Base-by-base conservation (phyloP, 345 rosid genomes). In the Clarkia xantiana region DNA sequence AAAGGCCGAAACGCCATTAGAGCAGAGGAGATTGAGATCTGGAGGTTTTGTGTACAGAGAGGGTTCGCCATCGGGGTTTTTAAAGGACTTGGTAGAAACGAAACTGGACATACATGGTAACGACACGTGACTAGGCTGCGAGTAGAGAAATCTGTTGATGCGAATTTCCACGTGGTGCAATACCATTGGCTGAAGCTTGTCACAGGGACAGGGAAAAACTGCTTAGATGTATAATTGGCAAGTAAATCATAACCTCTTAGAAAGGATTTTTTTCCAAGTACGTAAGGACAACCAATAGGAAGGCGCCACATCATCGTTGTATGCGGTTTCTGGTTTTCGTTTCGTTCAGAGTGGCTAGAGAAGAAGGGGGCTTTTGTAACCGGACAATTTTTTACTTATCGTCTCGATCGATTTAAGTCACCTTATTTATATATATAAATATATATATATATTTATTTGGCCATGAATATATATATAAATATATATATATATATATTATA, bases 1-100 rank as follows among this genome's bases (percentile, higher is more conserved):
- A 67, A 58, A 54, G 52, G 69, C 60, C 59, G 59, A 39, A 58
- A 22, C 55, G 73, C 81, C 94, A 84, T 81, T 22, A 14, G 15
- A 29, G 36, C 36, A 29, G 36, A 29, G 36, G 4, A 17, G 5
- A 53, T 50, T 42, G 42, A 12, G 45, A 29, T 15, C 39, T 5
- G 29, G 14, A n/a, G 20, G 45, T 18, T 38, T 40, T 38, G 14
- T 18, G 54, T 45, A 16, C 38, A 46, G 44, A 13, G 36, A 18
- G 12, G 16, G 41, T 3, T 6, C 7, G 15, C 4, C 12, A 36
- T 41, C 42, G 57, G 56, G 63, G 57, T 22, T 56, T 13, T 1
- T 47, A 23, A 51, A 45, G 39, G 51, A 25, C 13, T 49, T 18
- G 47, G 51, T 52, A 40, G 59, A 59, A 38, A 38, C 13, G 34